phyloP scores from a whole-genome alignment of 352 stramenopile genomes.

The Blastocystis sp. region DNA sequence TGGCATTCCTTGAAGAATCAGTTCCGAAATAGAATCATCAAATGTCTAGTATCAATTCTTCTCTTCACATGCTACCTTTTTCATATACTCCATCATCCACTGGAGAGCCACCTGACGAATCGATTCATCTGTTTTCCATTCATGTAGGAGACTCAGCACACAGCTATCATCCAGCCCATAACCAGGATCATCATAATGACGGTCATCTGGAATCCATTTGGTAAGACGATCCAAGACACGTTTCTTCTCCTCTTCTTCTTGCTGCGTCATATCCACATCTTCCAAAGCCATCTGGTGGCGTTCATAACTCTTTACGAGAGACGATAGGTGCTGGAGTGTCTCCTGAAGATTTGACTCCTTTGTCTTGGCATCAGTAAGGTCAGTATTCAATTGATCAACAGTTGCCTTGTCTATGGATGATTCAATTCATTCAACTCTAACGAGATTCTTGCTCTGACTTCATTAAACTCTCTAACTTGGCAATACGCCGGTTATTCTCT shows the following conservation, averaged over 20 bases:
- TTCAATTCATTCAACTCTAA: background rate
- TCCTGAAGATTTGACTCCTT: background rate
- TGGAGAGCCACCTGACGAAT: background rate
- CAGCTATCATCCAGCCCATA: constrained; percentile 6
- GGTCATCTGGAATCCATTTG: background rate
- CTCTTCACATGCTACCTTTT: background rate
- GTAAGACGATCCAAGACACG: background rate
- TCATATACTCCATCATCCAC: constrained; percentile 33
- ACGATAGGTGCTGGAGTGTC: background rate
- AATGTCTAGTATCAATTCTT: background rate
- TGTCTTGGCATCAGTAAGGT: background rate
- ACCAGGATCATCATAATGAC: constrained; percentile 16
- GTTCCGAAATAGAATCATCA: background rate
- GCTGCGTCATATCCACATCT: background rate
- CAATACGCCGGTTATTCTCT: background rate
- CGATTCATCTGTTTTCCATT: constrained; percentile 24
- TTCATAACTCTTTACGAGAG: background rate
- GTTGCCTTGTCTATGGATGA: background rate
- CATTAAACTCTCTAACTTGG: background rate
- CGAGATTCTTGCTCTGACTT: background rate
- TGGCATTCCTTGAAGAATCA: constrained; percentile 22
- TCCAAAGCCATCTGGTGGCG: background rate
- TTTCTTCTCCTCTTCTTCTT: constrained; percentile 34
- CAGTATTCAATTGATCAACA: too few species aligned
- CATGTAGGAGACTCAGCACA: constrained; percentile 8